Evolutionary conservation across 225 moss, liverwort and hornwort species (phyloP).

Genomic region (Thuidium tamariscinum): DNA sequence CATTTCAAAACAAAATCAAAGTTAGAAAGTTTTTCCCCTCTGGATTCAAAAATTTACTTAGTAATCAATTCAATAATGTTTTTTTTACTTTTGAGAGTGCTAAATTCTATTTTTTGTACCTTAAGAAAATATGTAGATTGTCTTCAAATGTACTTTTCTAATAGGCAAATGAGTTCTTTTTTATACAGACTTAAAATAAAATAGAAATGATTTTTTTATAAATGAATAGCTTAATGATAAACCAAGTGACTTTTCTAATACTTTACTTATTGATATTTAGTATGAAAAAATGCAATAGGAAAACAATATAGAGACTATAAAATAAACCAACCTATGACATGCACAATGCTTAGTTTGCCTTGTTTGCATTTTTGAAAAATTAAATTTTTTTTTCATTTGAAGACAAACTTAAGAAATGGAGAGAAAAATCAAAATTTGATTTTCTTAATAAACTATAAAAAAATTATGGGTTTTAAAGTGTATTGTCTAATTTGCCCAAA

Average conservation of each 20-base stretch:
- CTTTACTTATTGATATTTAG: too few relatives aligned
- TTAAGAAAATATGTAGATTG: not conserved
- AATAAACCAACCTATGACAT: too few relatives aligned
- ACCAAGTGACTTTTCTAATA: too few relatives aligned
- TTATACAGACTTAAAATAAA: not conserved
- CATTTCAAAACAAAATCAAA: not conserved
- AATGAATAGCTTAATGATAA: not conserved
- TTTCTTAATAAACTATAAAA: too few relatives aligned
- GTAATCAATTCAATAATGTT: not conserved
- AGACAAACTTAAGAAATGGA: too few relatives aligned
- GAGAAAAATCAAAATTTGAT: too few relatives aligned
- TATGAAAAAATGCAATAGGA: not conserved
- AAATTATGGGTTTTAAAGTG: too few relatives aligned
- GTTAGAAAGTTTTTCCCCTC: not conserved
- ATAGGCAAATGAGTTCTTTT: not conserved
- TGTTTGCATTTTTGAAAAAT: too few relatives aligned
- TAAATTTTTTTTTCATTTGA: too few relatives aligned
- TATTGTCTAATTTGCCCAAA: too few relatives aligned
- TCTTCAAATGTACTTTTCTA: not conserved
- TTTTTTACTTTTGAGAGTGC: not conserved
- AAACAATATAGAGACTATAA: not conserved
- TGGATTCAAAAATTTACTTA: not conserved
- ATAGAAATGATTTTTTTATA: rapidly evolving
- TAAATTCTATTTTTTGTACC: not conserved
- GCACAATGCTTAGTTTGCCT: too few relatives aligned